These are phyloP conservation scores for Medicago arabica DNA, from an alignment of 306 rosid genomes.

Conservation along the genomic window DNA sequence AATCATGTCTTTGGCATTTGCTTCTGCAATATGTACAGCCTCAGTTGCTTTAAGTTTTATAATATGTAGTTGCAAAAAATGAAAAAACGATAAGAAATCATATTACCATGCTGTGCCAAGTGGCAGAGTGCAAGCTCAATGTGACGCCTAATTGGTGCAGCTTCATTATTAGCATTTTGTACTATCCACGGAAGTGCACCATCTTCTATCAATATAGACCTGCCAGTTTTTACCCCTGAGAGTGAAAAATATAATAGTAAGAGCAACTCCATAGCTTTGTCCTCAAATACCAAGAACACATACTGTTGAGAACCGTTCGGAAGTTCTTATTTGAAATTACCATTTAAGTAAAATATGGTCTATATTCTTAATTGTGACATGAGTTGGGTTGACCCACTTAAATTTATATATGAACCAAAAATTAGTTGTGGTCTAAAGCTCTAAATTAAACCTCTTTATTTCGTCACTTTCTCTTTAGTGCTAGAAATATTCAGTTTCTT, in stretches of 20 bases:
- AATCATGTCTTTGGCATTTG: constrained; percentile 92
- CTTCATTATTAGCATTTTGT: constrained; percentile 87
- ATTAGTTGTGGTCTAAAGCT: not conserved
- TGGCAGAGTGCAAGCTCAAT: constrained; percentile 98
- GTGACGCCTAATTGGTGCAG: constrained; percentile 98
- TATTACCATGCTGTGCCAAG: constrained; percentile 94
- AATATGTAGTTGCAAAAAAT: constrained; percentile 10
- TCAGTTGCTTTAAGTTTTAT: constrained; percentile 9
- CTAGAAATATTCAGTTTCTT: constrained; percentile 13
- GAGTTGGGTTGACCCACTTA: not conserved
- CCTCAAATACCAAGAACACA: not conserved
- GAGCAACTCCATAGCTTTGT: not conserved
- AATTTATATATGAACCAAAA: not conserved
- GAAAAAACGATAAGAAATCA: constrained; percentile 24
- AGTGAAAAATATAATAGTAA: constrained; percentile 33
- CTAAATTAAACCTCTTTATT: constrained; percentile 15
- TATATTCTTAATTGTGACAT: not conserved
- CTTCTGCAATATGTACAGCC: constrained; percentile 61
- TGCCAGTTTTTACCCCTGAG: constrained; percentile 71
- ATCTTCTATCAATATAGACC: constrained; percentile 88
- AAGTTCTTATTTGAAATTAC: not conserved
- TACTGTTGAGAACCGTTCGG: not conserved
- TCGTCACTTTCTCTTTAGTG: not conserved
- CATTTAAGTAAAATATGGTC: not conserved
- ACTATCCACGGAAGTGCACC: constrained; percentile 99